A percentile compares a stretch with the other conserved stretches of the same genome.
Conservation (phyloP, 179 eudicot genomes). For the Drosera spatulata region DNA sequence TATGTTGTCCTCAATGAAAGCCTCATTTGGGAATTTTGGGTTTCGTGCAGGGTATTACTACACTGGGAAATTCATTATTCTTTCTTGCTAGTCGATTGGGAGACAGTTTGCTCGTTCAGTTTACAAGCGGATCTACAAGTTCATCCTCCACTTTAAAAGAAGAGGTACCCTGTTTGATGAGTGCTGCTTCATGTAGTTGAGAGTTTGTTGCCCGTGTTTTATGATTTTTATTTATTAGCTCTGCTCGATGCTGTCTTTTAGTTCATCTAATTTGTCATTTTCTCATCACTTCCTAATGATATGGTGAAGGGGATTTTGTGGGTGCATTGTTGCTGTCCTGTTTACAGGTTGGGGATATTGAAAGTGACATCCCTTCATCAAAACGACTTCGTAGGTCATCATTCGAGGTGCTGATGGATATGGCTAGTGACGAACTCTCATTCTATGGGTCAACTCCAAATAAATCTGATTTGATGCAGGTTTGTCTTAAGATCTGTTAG, state of each 20-base stretch:
- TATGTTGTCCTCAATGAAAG: background rate
- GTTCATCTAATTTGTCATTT: too few species aligned
- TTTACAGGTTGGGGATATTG: constrained; percentile 77
- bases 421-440: constrained; percentile 76
- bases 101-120: constrained; percentile 95
- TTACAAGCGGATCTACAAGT: constrained; percentile 51
- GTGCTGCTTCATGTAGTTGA: background rate
- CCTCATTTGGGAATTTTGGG: constrained; percentile 1
- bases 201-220: too few species aligned
- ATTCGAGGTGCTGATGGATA: constrained; percentile 87
- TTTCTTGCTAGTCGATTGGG: constrained; percentile 95
- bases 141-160: constrained; percentile 51
- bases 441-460: constrained; percentile 75
- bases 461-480: constrained; percentile 84
- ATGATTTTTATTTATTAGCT: too few species aligned
- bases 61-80: constrained; percentile 76
- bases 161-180: constrained; percentile 44
- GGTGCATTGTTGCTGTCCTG: background rate
- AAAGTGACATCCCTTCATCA: constrained; percentile 56
- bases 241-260: too few species aligned
- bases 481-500: constrained; percentile 8
- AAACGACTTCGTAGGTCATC: constrained; percentile 74
- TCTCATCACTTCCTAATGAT: too few species aligned
- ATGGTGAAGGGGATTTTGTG: background rate
- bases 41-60: constrained; percentile 55